phyloP scores from a whole-genome alignment of 345 rosid genomes.

The Corymbia maculata region DNA sequence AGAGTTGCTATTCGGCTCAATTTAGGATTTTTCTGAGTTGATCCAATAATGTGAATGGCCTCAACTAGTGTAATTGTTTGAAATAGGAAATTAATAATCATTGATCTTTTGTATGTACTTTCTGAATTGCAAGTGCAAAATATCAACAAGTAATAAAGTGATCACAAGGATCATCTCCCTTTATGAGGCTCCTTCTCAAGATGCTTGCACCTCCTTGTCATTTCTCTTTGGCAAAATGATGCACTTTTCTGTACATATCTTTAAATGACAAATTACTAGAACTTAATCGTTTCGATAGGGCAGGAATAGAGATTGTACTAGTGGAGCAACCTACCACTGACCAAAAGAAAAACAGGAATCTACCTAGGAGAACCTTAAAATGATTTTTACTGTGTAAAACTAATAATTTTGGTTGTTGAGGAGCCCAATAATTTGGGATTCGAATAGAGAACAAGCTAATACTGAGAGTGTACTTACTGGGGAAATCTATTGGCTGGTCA shows the following conservation, averaged over 20 bases:
- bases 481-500: neutral
- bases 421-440: neutral
- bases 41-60: neutral
- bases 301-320: neutral
- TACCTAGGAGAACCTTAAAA: neutral
- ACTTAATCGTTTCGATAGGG: neutral
- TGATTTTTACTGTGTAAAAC: neutral
- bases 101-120: neutral
- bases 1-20: neutral
- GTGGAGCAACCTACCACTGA: neutral
- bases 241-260: neutral
- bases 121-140: too few relatives aligned
- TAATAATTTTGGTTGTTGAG: neutral
- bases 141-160: too few relatives aligned
- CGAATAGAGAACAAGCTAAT: neutral
- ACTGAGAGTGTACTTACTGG: neutral
- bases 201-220: neutral
- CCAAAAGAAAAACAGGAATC: neutral
- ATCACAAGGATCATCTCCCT: neutral
- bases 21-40: neutral
- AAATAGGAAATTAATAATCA: neutral
- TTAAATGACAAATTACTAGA: neutral
- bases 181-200: neutral
- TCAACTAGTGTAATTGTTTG: neutral
- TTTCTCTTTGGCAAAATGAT: neutral